Base-by-base conservation (phyloP, 2,329 filamentous ascomycete genomes). In the Clathrospora elynae region DNA sequence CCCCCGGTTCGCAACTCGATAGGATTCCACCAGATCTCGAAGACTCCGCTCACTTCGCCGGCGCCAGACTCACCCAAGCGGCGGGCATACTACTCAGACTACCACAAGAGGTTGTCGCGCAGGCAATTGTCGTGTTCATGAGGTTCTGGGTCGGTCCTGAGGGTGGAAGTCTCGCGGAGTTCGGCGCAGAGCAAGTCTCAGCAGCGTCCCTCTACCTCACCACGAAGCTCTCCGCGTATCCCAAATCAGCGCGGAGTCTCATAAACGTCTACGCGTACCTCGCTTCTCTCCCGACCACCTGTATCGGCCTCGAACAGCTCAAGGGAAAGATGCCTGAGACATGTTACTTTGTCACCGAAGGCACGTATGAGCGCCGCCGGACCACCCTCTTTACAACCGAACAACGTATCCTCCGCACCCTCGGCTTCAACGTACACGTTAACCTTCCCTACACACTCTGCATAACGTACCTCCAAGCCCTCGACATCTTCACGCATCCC, bases 381-480 rank as follows among this genome's bases (percentile, higher is more conserved):
- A 82, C 57, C 82, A 86, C 53, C 72, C 76, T 97, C 4, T 78
- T 95, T 30, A 74, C 79, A n/a, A 79, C 85, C 34, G 93, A 99
- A 70, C 82, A 86, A 3, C 82, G 84, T 26, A 83, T 97, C 12
- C 78, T 97, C 2, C 83, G 83, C 47, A 78, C 83, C 0, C 76
- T 96, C 0, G 84, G 85, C 10, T 97, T 96, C 70, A 82, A 95
- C 60, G 88, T 86, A 2, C 88, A 93, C 56, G 88, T 95, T 8
- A 84, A 88, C 1, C 78, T 96, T 0, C 93, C 93, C 0, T 89
- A 97, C 63, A 81, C 87, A 0, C 81, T 97, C 10, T 88, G 88
- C 45, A 81, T 97, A 44, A 96, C 91, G 5, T 99, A 97, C 66
- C 81, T 97, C 1, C 92, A 97, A 71, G 86, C 91, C 0, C 81